Evolutionary conservation across 192 early-diverging fungal species (phyloP).

Genomic region (Umbelopsis isabellina): DNA sequence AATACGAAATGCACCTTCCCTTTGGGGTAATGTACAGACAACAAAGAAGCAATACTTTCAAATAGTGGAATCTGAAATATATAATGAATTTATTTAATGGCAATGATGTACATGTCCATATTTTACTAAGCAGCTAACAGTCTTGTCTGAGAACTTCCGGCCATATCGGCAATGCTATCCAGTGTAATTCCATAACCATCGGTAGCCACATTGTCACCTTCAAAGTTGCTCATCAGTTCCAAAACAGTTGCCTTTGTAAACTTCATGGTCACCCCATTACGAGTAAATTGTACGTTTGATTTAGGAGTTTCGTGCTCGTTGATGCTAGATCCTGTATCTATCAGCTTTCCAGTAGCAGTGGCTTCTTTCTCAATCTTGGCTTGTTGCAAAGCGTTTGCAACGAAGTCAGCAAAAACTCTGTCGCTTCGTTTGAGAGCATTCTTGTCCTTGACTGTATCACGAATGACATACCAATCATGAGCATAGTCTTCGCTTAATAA

Average conservation of each 20-base stretch:
- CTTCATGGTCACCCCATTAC: not conserved
- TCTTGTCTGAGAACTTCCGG: not conserved
- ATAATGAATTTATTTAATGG: too few relatives aligned
- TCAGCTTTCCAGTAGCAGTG: not conserved
- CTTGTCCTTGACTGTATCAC: conserved; percentile 37
- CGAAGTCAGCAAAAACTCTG: conserved; percentile 31
- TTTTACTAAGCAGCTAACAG: too few relatives aligned
- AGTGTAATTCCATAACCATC: not conserved
- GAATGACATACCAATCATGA: conserved; percentile 45
- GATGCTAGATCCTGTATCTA: too few relatives aligned
- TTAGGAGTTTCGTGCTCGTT: not conserved
- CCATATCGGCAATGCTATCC: not conserved
- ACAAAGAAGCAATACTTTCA: too few relatives aligned
- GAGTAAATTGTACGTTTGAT: not conserved
- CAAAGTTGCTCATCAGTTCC: not conserved
- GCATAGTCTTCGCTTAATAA: conserved; percentile 30
- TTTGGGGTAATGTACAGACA: too few relatives aligned
- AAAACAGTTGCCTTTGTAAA: not conserved
- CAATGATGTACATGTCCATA: too few relatives aligned
- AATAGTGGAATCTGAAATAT: too few relatives aligned
- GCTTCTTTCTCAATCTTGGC: not conserved
- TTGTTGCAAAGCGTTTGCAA: not conserved
- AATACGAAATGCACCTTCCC: too few relatives aligned
- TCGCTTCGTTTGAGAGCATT: conserved; percentile 22
- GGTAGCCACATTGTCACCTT: not conserved